Evolutionary conservation across 2,329 filamentous ascomycete genomes (phyloP), one percentile per base, ranked within the genome.

Genomic region (Phoma herbarum): DNA sequence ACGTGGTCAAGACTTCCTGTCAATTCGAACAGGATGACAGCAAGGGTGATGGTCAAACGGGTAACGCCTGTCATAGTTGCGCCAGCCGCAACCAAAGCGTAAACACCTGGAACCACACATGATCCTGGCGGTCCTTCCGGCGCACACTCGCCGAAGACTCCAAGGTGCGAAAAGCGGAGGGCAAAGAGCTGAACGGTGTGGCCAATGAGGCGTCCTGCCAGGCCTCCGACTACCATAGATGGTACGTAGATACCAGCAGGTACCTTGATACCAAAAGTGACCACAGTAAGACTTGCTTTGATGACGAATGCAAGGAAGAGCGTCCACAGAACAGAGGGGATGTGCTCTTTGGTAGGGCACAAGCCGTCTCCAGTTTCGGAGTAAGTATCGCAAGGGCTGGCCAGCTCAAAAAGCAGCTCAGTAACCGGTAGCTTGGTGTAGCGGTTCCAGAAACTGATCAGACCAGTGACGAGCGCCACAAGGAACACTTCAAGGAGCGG

Each of bases 1-100:
- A 99, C 95, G 70, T 98, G 96, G 75, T 98, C 92, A 47, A 98
- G 82, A 74, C 92, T 97, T 54, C 95, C 95, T 0, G 95, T 99
- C 33, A 99, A 83, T 76, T 99, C 95, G 68, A 99, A 98, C 0
- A 98, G 82, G 60, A 99, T 98, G 71, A 98, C 93, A 0, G 93
- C 93, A 9, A 99, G 83, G 0, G 95, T 98, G 22, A 99, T 92
- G 0, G 93, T 97, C 1, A 99, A 80, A 48, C 95, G 86, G 1
- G 95, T 99, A 2, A 98, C 95, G 48, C 95, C 95, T 66, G 94
- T 98, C 95, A 99, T 98, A 29, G 94, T 97, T 1, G 95, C 93
- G 16, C 95, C 95, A 42, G 95, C 95, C 16, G 93, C 94, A 57
- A 97, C 92, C 59, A 99, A 85, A 1, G 93, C 95, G 74, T 99